A percentile compares a stretch with the other conserved stretches of the same genome.
Conservation (phyloP, 1,284 basidiomycete genomes). For the Moesziomyces aphidis region DNA sequence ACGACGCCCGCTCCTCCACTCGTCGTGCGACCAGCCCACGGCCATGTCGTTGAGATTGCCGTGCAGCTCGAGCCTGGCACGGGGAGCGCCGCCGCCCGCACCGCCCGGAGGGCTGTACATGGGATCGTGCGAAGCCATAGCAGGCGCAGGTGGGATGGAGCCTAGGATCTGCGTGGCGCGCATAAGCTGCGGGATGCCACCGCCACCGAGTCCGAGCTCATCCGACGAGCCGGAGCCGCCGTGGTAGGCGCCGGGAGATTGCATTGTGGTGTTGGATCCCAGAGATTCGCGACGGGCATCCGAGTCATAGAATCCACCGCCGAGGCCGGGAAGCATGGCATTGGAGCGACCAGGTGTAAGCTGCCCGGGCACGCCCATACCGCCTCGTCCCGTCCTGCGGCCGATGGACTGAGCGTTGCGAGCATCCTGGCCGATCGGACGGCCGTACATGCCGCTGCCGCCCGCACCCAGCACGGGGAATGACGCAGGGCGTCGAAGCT, state of each 20-base stretch:
- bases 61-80: conserved; percentile 65
- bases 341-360: conserved; percentile 37
- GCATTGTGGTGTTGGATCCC: conserved; percentile 27
- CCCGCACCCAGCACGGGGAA: conserved; percentile 43
- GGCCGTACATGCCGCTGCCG: conserved; percentile 30
- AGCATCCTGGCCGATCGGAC: conserved; percentile 30
- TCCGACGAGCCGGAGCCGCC: conserved; percentile 33
- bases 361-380: conserved; percentile 27
- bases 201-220: conserved; percentile 27
- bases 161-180: conserved; percentile 46
- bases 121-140: conserved; percentile 27
- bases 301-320: conserved; percentile 30
- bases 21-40: conserved; percentile 72
- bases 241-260: conserved; percentile 32
- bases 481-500: conserved; percentile 41
- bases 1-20: conserved; percentile 71
- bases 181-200: conserved; percentile 47
- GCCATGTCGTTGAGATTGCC: conserved; percentile 72
- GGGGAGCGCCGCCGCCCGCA: conserved; percentile 35
- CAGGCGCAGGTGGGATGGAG: conserved; percentile 19
- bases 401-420: conserved; percentile 29
- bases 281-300: conserved; percentile 38
- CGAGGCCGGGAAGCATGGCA: conserved; percentile 31
- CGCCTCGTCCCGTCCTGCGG: conserved; percentile 33
- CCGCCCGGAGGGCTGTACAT: conserved; percentile 47